Evolutionary conservation across 129 eudicot species (phyloP), one percentile per base, ranked within the genome.

Genomic region (Rutidosis leptorrhynchoides): DNA sequence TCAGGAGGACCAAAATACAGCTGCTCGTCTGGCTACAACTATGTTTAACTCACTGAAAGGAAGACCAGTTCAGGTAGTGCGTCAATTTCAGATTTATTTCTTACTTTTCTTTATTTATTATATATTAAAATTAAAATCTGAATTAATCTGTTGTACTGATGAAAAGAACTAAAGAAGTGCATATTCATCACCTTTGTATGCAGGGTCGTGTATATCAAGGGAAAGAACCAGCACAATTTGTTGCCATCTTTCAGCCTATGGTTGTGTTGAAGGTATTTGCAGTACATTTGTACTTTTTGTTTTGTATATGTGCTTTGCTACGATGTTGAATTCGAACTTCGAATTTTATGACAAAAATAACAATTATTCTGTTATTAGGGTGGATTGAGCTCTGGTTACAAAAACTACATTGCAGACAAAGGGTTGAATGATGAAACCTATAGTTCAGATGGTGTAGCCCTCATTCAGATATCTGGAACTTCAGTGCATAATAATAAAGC

Each of bases 181-280:
- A 19, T 20, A n/a, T 42, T 27, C 8, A 55, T 55, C 57, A 21
- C 16, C n/a, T 45, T 81, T 12, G 5, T 27, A 15, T 74, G 54
- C 82, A 92, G 97, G 97, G 99, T 65, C 86, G 95, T 57, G 72
- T 94, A 45, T 86, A 46, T 81, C 99, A 94, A 83, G 99, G 99
- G 61, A 94, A 89, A 79, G 99, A 94, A 76, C 95, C 99, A 24
- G 90, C 99, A 37, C 99, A 94, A 58, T 94, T 94, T 62, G 79
- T 94, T 73, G 97, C 99, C 66, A 79, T 94, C 56, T 89, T 94
- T 81, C 90, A 94, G 82, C 99, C 97, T 68, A 84, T 94, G 97
- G 90, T 89, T 81, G 78, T 94, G 69, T 84, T 94, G 30, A 94
- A 94, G 99, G 99, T 93, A 83, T 71, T n/a, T 27, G 27, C 43